Evolutionary conservation across 345 rosid genomes (phyloP), one percentile per base, ranked within the genome.

Genomic region (Odontarrhena argentea): DNA sequence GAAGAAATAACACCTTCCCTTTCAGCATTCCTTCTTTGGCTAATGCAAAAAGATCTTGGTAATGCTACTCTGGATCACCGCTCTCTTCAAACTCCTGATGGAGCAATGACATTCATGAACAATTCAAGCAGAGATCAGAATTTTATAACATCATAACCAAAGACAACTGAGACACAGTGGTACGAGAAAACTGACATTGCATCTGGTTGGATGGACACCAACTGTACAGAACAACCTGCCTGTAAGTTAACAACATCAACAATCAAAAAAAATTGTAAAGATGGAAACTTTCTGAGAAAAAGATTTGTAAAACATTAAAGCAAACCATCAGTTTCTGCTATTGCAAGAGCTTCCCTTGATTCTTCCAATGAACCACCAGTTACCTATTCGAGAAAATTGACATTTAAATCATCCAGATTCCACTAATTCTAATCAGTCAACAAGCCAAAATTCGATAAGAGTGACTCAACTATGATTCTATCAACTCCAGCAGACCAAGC

Each of bases 401-500:
- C 14, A 47, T 37, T 28, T 26, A n/a, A 43, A 68, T 13, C 2
- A 65, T 46, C 8, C 60, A 14, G 18, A 13, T 48, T 46, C 28
- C 7, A 38, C 3, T 1, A 57, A 25, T 53, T 52, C 2, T 9
- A 36, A 59, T 55, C 24, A 58, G 44, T 42, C 30, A 66, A 48
- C 62, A 48, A 45, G 2, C 7, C 32, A 32, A 10, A 34, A 14
- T 0, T 5, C 6, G 1, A 25, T 7, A 3, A 46, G n/a, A 46
- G 38, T 24, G 62, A 55, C 80, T 71, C 48, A 60, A 90, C 99
- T 52, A 94, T 88, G 78, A 94, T 86, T 70, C 97, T 80, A 70
- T 94, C 97, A 9, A 94, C 97, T 32, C 99, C 99, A 14, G 97
- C 85, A 43, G 74, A 81, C 99, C 99, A 94, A 63, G 97, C 99